These are phyloP conservation scores for Saksenaea oblongispora DNA, from an alignment of 371 early-diverging fungal species.

Conservation along the genomic window DNA sequence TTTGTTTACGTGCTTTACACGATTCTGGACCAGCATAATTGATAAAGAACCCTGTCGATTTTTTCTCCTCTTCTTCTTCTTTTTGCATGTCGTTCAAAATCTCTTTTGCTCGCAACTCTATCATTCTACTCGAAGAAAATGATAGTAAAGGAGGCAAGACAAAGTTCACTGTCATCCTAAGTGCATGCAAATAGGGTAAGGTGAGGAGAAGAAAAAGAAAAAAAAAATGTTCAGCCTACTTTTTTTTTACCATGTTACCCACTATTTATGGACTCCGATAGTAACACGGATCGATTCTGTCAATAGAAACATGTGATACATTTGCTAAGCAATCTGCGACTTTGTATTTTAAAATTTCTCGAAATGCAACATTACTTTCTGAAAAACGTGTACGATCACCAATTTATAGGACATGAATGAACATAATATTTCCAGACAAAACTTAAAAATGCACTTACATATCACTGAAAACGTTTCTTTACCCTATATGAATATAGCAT, in stretches of 20 bases:
- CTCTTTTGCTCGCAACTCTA: conserved; percentile 3
- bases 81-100: conserved; percentile 11
- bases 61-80: conserved; percentile 4
- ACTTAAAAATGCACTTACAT: too few species aligned
- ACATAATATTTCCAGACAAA: too few species aligned
- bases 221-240: neutral
- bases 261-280: neutral
- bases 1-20: conserved; percentile 11
- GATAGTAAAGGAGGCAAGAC: conserved; percentile 7
- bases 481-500: too few species aligned
- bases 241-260: neutral
- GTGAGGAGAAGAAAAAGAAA: neutral
- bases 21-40: conserved; percentile 8
- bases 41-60: conserved; percentile 2
- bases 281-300: neutral
- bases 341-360: too few species aligned
- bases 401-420: too few species aligned
- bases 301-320: too few species aligned
- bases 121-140: conserved; percentile 5
- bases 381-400: too few species aligned
- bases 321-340: too few species aligned
- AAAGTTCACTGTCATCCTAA: neutral
- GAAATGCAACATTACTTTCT: too few species aligned
- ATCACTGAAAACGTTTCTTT: too few species aligned
- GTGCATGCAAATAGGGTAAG: neutral